phyloP scores from a whole-genome alignment of 2,329 filamentous ascomycete species.

The Phaeosphaeriaceae sp. region DNA sequence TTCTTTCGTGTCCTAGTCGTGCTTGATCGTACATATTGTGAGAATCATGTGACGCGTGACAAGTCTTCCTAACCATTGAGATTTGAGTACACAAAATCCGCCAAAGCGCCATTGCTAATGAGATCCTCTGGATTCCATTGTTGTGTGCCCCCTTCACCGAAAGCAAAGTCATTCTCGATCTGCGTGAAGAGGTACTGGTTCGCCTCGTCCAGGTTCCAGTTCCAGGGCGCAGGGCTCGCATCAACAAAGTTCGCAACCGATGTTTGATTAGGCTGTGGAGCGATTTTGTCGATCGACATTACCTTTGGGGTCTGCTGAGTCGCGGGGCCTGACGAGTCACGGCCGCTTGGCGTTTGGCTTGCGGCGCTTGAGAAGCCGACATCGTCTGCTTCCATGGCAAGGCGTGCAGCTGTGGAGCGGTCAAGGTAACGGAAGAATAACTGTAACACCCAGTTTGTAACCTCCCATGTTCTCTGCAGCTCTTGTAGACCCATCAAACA shows the following conservation, averaged over 20 bases:
- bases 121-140: slow-evolving; percentile 30
- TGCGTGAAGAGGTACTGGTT: slow-evolving; percentile 41
- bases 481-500: slow-evolving; percentile 58
- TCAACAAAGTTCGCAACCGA: slow-evolving; percentile 7
- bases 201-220: slow-evolving; percentile 37
- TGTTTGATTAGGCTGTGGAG: slow-evolving; percentile 6
- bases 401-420: slow-evolving; percentile 51
- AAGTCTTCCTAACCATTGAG: slow-evolving; percentile 4
- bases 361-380: slow-evolving; percentile 20
- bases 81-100: slow-evolving; percentile 22
- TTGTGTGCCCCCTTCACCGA: slow-evolving; percentile 34
- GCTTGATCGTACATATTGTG: too few species aligned
- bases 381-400: slow-evolving; percentile 41
- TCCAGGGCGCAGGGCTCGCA: slow-evolving; percentile 28
- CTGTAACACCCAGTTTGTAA: slow-evolving; percentile 58
- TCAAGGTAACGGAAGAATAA: slow-evolving; percentile 59
- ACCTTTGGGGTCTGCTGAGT: slow-evolving; percentile 9
- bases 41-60: neutral
- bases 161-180: slow-evolving; percentile 41
- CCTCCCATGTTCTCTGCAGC: slow-evolving; percentile 58
- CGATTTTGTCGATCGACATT: slow-evolving; percentile 9
- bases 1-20: neutral
- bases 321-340: slow-evolving; percentile 11
- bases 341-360: slow-evolving; percentile 6
- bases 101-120: slow-evolving; percentile 12